Evolutionary conservation across 257 asterid genomes (phyloP).

Genomic region (Cynanchum wilfordii): DNA sequence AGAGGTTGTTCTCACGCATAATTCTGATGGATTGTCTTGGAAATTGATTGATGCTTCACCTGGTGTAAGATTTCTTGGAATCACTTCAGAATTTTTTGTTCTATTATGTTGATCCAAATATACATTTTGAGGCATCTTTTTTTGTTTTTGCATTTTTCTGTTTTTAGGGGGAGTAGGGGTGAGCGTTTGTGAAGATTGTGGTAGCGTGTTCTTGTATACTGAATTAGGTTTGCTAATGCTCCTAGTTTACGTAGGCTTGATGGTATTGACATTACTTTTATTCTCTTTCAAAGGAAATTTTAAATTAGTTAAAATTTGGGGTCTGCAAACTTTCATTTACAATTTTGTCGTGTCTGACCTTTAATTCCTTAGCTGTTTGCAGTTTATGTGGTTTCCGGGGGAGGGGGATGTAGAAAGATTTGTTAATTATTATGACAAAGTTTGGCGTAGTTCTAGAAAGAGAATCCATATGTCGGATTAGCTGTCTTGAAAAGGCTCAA

Average conservation of each 20-base stretch:
- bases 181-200: not conserved
- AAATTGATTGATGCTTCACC: conserved; percentile 38
- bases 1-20: conserved; percentile 58
- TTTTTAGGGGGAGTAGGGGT: no score
- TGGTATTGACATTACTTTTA: not conserved
- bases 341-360: not conserved
- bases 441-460: not conserved
- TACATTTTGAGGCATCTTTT: not conserved
- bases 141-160: not conserved
- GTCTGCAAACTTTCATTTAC: no score
- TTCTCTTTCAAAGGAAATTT: not conserved
- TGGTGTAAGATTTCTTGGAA: conserved; percentile 39
- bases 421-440: not conserved
- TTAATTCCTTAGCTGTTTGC: not conserved
- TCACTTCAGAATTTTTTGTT: not conserved
- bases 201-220: not conserved
- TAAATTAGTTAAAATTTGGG: not conserved
- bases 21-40: conserved; percentile 65
- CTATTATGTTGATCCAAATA: not conserved
- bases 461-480: not conserved
- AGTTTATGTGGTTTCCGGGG: not conserved
- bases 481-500: not conserved
- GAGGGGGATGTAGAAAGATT: not conserved
- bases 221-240: not conserved
- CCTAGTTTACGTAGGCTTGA: not conserved